Conservation (phyloP, 2,329 filamentous ascomycete genomes). For the Sporothrix mexicana region DNA sequence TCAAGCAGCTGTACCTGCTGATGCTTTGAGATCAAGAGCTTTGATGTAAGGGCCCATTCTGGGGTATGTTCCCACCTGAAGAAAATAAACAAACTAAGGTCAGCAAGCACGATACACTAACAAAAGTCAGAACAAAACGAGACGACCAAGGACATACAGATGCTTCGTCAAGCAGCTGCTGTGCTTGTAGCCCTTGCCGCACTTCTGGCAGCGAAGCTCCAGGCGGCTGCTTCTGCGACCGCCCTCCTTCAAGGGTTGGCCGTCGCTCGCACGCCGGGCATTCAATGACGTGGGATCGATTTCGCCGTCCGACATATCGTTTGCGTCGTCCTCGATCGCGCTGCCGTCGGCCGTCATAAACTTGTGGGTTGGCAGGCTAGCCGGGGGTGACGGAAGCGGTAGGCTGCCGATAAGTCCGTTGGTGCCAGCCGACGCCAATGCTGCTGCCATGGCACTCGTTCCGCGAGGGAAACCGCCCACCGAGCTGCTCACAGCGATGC, state of each 20-base stretch:
- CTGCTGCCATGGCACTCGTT: slow-evolving; percentile 34
- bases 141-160: slow-evolving; percentile 79
- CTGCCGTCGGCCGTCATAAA: slow-evolving; percentile 57
- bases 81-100: slow-evolving; percentile 46
- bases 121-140: slow-evolving; percentile 47
- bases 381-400: slow-evolving; percentile 68
- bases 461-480: slow-evolving; percentile 24
- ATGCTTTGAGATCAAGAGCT: slow-evolving; percentile 98
- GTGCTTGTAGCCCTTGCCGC: slow-evolving; percentile 99
- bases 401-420: slow-evolving; percentile 55
- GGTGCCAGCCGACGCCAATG: slow-evolving; percentile 32
- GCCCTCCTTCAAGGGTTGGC: slow-evolving; percentile 80
- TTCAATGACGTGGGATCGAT: slow-evolving; percentile 36
- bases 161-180: slow-evolving; percentile 99
- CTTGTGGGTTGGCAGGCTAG: slow-evolving; percentile 68
- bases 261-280: slow-evolving; percentile 75
- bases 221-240: slow-evolving; percentile 73
- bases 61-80: slow-evolving; percentile 98
- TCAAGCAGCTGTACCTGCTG: slow-evolving; percentile 98
- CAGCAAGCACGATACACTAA: slow-evolving; percentile 44
- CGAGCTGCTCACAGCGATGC: slow-evolving; percentile 48
- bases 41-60: slow-evolving; percentile 96
- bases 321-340: slow-evolving; percentile 73
- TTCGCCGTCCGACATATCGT: slow-evolving; percentile 62
- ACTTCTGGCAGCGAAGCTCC: slow-evolving; percentile 95